Evolutionary conservation across 2,329 filamentous ascomycete genomes (phyloP), one percentile per base, ranked within the genome.

Genomic region (Rugonectria rugulosa): DNA sequence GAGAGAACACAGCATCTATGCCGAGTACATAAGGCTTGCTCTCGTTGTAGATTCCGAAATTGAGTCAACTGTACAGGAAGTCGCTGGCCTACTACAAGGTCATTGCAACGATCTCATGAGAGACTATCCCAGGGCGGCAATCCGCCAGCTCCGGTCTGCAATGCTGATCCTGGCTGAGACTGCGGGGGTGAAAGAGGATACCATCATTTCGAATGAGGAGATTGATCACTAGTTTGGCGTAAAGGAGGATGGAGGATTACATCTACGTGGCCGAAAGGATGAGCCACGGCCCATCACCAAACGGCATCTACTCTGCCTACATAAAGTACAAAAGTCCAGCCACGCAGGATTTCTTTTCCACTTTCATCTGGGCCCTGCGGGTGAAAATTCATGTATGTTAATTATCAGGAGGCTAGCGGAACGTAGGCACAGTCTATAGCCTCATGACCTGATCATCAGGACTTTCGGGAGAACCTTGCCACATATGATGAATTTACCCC

Each of bases 1-100:
- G 5, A 32, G 37, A 42, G 47, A 50, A n/a, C 15, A 50, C 29
- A 50, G 26, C 29, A 34, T 50, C 8, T 36, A 27, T 20, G 31
- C 17, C 21, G 29, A 38, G 24, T 43, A 51, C 14, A 14, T 21
- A 4, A 2, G 19, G 20, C 23, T 44, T 24, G 15, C 15, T 24
- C 15, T 51, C 21, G 21, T 27, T 21, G 21, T 6, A 3, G 17
- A 50, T n/a, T 19, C 36, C 12, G 27, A 20, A 20, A 50, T 26
- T 26, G 2, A 50, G 37, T 11, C 20, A 36, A 14, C 5, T 24
- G 9, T 50, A 12, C 26, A 3, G n/a, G 10, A 14, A 20, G 19
- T 40, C n/a, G 14, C 20, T 9, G 11, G 2, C 6, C 36, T 40
- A 14, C 17, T 40, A 11, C 19, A 40, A 24, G 6, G 17, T 2